Percentiles rank a stretch among this genome's conserved stretches.
Evolutionary conservation across 352 stramenopile genomes (phyloP).

Genomic region (Ochromonadaceae sp.): DNA sequence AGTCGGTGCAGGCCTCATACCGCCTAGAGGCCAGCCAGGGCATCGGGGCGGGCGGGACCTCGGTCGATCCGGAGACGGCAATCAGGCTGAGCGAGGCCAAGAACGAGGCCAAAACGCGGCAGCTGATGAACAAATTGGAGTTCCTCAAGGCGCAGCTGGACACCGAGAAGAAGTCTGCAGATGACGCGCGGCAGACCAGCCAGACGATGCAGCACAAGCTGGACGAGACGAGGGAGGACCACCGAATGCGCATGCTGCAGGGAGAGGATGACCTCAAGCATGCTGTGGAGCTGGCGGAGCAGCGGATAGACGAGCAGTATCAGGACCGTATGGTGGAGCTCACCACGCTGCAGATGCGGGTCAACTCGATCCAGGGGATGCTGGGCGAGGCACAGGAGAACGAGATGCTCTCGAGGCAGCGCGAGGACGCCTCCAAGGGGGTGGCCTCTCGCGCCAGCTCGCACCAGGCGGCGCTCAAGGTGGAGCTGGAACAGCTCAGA

Average conservation of each 20-base stretch:
- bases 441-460: not conserved
- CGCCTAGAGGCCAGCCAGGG: not conserved
- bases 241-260: not conserved
- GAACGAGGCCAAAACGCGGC: conserved; percentile 26
- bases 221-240: not conserved
- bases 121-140: conserved; percentile 32
- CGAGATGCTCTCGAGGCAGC: not conserved
- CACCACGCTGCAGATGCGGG: not conserved
- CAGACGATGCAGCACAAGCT: not conserved
- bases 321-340: conserved; percentile 7
- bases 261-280: not conserved
- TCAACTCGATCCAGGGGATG: not conserved
- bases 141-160: conserved; percentile 29
- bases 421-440: not conserved
- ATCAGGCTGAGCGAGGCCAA: not conserved
- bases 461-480: not conserved
- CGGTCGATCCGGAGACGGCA: not conserved
- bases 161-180: conserved; percentile 13
- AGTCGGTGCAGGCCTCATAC: not conserved
- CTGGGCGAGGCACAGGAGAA: not conserved
- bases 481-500: not conserved
- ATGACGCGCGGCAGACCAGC: not conserved
- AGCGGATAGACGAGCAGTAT: not conserved
- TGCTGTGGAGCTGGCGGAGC: not conserved
- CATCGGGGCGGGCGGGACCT: not conserved